phyloP scores from a whole-genome alignment of 768 basidiomycete genomes.

The Mrakia gelida region DNA sequence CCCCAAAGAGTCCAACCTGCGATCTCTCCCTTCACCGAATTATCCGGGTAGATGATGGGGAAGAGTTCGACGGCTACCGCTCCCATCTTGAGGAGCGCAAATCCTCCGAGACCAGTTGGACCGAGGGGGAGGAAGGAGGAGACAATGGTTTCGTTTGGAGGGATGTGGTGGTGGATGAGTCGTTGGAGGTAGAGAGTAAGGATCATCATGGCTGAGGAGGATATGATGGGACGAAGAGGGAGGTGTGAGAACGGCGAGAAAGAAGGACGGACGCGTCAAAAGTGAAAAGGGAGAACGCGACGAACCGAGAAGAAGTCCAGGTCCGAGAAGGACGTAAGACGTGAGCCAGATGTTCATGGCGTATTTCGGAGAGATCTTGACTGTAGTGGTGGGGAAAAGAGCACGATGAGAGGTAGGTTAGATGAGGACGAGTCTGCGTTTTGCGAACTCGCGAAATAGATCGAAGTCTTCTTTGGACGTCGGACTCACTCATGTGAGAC shows the following conservation, averaged over 20 bases:
- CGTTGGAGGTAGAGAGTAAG: slow-evolving; percentile 33
- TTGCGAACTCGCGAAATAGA: background rate
- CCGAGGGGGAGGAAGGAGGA: slow-evolving; percentile 36
- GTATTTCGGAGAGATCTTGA: slow-evolving; percentile 27
- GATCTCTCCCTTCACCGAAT: slow-evolving; percentile 3
- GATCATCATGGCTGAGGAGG: slow-evolving; percentile 26
- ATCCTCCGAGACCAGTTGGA: slow-evolving; percentile 33
- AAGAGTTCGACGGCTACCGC: slow-evolving; percentile 30
- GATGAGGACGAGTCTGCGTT: too few relatives aligned
- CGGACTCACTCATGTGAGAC: slow-evolving; percentile 11
- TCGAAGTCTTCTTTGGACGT: background rate
- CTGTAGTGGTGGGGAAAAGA: background rate
- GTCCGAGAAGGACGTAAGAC: background rate
- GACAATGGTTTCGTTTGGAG: slow-evolving; percentile 33
- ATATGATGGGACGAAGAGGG: too few relatives aligned
- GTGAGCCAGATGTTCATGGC: slow-evolving; percentile 24
- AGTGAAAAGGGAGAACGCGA: background rate
- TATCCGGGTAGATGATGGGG: slow-evolving; percentile 7
- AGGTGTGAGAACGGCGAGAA: background rate
- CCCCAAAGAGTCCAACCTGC: slow-evolving; percentile 32
- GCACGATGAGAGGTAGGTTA: background rate
- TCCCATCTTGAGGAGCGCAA: slow-evolving; percentile 33
- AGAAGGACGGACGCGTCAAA: background rate
- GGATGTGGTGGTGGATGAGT: slow-evolving; percentile 35
- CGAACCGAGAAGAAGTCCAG: slow-evolving; percentile 3